A percentile compares a stretch with the other conserved stretches of the same genome.
Conservation (phyloP, 805 yeast genomes). For the Saccharomycopsis selenospora region DNA sequence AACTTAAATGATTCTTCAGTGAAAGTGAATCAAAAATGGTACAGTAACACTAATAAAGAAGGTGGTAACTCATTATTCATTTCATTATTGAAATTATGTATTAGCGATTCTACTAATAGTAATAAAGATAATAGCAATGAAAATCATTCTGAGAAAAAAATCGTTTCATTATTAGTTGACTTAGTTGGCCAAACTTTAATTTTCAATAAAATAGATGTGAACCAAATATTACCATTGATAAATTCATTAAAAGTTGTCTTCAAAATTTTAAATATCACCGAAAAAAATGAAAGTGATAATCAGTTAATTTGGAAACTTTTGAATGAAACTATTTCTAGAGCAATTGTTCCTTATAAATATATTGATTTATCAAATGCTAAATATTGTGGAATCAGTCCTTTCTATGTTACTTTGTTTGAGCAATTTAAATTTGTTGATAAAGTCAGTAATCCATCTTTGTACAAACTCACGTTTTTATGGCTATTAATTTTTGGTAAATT, state of each 20-base stretch:
- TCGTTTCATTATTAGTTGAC: conserved; percentile 40
- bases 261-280: conserved; percentile 14
- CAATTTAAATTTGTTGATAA: conserved; percentile 54
- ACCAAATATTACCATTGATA: conserved; percentile 51
- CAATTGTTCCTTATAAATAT: conserved; percentile 77
- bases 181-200: conserved; percentile 46
- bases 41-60: conserved; percentile 44
- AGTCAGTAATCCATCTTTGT: conserved; percentile 20
- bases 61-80: conserved; percentile 57
- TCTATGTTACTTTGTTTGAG: conserved; percentile 52
- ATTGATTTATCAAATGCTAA: conserved; percentile 45
- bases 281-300: conserved; percentile 15
- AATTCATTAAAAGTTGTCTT: conserved; percentile 35
- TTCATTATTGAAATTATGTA: conserved; percentile 46
- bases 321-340: conserved; percentile 71
- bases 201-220: conserved; percentile 41
- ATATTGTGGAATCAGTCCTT: conserved; percentile 43
- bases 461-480: conserved; percentile 38
- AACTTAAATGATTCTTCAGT: conserved; percentile 21
- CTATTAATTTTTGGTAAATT: conserved; percentile 40
- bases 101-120: conserved; percentile 25
- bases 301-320: conserved; percentile 51
- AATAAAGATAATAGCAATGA: conserved; percentile 24
- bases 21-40: conserved; percentile 63
- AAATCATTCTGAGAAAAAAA: conserved; percentile 28